phyloP scores from a whole-genome alignment of 176 grass and related monocot species.

The Aegilops tauschii region DNA sequence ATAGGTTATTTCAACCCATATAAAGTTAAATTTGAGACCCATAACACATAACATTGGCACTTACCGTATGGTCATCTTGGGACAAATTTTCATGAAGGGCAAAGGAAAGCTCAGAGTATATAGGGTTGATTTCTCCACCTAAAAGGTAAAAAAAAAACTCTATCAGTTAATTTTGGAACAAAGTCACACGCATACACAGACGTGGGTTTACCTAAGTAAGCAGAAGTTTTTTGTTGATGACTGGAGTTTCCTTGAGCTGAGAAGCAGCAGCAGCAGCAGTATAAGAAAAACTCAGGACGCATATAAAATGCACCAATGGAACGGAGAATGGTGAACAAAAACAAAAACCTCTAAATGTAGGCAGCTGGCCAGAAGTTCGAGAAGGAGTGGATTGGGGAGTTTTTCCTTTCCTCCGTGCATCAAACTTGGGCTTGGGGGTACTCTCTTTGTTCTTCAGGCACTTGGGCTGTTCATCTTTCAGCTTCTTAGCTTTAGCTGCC shows the following conservation, averaged over 20 bases:
- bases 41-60: background rate
- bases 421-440: slow-evolving; percentile 14
- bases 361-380: background rate
- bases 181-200: background rate
- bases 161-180: background rate
- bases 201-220: background rate
- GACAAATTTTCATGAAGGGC: slow-evolving; percentile 40
- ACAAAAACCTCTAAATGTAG: slow-evolving; percentile 26
- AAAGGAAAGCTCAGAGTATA: slow-evolving; percentile 42
- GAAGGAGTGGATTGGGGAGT: background rate
- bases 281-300: background rate
- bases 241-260: slow-evolving; percentile 2
- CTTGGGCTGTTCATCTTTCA: slow-evolving; percentile 33
- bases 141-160: background rate
- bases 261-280: background rate
- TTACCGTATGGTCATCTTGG: slow-evolving; percentile 15
- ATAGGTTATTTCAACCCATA: background rate
- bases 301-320: background rate
- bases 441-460: slow-evolving; percentile 12
- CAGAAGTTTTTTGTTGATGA: background rate
- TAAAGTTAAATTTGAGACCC: background rate
- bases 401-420: slow-evolving; percentile 19
- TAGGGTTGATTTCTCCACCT: slow-evolving; percentile 51
- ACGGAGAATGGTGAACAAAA: background rate
- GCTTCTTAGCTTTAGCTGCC: slow-evolving; percentile 53